Evolutionary conservation across 2,329 filamentous ascomycete genomes (phyloP).

Genomic region (Ceratocystis diversiconidia): DNA sequence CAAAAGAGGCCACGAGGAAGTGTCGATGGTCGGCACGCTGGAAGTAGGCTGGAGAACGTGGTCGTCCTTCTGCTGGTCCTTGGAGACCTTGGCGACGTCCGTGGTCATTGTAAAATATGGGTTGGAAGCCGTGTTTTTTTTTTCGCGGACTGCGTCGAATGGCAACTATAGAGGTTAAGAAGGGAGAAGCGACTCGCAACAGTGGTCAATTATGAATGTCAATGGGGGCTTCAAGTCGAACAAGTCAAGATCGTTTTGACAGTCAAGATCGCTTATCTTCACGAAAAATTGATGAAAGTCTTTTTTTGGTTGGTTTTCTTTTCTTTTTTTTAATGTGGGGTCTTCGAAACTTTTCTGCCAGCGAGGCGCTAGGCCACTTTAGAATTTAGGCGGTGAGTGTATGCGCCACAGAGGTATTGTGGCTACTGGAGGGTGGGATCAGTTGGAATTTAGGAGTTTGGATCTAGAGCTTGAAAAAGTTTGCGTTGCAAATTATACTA

Average conservation of each 20-base stretch:
- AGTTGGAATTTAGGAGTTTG: neutral
- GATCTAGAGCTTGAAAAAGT: neutral
- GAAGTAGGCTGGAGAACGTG: slow-evolving; percentile 89
- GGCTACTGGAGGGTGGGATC: neutral
- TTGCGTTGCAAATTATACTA: too few species aligned
- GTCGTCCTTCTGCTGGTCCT: slow-evolving; percentile 42
- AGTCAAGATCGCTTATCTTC: neutral
- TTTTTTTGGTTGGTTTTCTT: slow-evolving; percentile 1
- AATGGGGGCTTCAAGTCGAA: neutral
- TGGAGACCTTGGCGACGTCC: slow-evolving; percentile 31
- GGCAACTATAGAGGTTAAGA: neutral
- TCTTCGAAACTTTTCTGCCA: slow-evolving; percentile 11
- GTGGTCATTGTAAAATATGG: slow-evolving; percentile 29
- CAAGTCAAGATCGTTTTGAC: neutral
- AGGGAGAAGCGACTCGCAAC: neutral
- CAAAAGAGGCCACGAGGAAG: slow-evolving; percentile 81
- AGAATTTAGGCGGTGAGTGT: neutral
- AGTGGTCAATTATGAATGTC: too few species aligned
- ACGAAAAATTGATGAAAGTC: slow-evolving; percentile 1
- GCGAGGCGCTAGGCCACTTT: neutral
- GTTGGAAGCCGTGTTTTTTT: too few species aligned
- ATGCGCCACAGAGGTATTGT: neutral
- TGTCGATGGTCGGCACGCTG: slow-evolving; percentile 62
- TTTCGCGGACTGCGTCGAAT: too few species aligned
- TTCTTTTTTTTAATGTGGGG: slow-evolving; percentile 13